phyloP scores from a whole-genome alignment of 2,329 filamentous ascomycete species.

The Aspergillus pseudonomiae region DNA sequence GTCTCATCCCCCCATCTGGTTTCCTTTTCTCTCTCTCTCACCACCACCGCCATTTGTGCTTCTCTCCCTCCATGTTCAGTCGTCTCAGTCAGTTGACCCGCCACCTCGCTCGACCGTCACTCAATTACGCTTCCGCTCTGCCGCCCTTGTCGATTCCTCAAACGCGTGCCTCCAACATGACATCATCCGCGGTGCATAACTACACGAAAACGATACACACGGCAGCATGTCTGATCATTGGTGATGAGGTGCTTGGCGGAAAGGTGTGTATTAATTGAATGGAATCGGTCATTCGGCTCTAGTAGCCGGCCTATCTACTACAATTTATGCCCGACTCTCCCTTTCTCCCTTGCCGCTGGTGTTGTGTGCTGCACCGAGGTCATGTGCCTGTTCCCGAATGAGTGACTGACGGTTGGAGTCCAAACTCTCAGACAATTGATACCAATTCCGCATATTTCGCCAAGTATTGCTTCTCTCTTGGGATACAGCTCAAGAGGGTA shows the following conservation, averaged over 20 bases:
- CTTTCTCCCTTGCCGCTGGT: not conserved
- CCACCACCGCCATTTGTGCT: slow-evolving; percentile 6
- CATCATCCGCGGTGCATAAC: slow-evolving; percentile 44
- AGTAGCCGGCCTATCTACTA: not conserved
- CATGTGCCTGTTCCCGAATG: not conserved
- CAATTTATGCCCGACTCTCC: not conserved
- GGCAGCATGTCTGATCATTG: slow-evolving; percentile 90
- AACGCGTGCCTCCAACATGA: slow-evolving; percentile 39
- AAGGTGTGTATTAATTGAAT: slow-evolving; percentile 66
- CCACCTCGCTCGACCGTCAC: slow-evolving; percentile 68
- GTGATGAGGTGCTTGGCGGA: slow-evolving; percentile 93
- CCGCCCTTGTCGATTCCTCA: slow-evolving; percentile 25
- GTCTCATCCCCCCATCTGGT: not conserved
- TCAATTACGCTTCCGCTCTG: slow-evolving; percentile 49
- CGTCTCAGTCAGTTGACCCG: slow-evolving; percentile 73
- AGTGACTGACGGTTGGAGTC: not conserved
- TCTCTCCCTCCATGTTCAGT: slow-evolving; percentile 65
- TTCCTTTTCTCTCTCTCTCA: slow-evolving; percentile 5
- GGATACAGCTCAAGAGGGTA: slow-evolving; percentile 75
- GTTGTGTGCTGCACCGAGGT: not conserved
- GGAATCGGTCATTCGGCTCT: not conserved
- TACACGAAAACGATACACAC: slow-evolving; percentile 72
- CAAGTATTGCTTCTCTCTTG: slow-evolving; percentile 67
- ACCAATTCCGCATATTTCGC: slow-evolving; percentile 68
- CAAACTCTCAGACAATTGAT: slow-evolving; percentile 58